Percentiles rank a stretch among this genome's conserved stretches.
Evolutionary conservation across 768 basidiomycete species (phyloP).

Genomic region (Serendipita sp.): DNA sequence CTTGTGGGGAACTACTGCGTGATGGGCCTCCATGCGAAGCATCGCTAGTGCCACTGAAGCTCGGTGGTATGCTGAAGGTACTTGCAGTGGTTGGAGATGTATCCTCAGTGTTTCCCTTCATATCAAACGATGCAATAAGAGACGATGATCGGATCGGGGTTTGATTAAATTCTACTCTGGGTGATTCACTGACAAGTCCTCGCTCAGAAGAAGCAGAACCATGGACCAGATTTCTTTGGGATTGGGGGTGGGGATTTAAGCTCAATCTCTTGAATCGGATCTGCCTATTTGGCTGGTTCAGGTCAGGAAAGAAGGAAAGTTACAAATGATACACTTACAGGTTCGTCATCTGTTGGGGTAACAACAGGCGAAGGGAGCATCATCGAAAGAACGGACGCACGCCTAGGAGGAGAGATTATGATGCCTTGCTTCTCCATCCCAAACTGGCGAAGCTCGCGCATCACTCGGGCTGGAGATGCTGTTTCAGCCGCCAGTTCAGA

Average conservation of each 20-base stretch:
- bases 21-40: not conserved
- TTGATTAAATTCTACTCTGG: not conserved
- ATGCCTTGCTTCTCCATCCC: not conserved
- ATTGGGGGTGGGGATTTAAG: not conserved
- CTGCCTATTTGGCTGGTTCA: not conserved
- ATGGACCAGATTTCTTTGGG: not conserved
- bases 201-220: not conserved
- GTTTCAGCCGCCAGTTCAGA: not conserved
- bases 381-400: slow-evolving; percentile 3
- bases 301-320: not conserved
- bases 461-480: slow-evolving; percentile 1
- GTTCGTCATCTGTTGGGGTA: not conserved
- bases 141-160: not conserved
- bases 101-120: not conserved
- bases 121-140: not conserved
- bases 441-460: slow-evolving; percentile 1
- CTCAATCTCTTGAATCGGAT: not conserved
- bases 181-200: not conserved
- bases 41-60: slow-evolving; percentile 2
- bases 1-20: not conserved
- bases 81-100: slow-evolving; percentile 1
- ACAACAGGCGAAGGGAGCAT: not conserved
- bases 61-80: not conserved
- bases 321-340: not conserved
- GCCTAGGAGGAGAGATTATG: not conserved